Percentiles rank a stretch among this genome's conserved stretches.
phyloP scores from a whole-genome alignment of 2,329 filamentous ascomycete species.

The Tolypocladium nubicola region DNA sequence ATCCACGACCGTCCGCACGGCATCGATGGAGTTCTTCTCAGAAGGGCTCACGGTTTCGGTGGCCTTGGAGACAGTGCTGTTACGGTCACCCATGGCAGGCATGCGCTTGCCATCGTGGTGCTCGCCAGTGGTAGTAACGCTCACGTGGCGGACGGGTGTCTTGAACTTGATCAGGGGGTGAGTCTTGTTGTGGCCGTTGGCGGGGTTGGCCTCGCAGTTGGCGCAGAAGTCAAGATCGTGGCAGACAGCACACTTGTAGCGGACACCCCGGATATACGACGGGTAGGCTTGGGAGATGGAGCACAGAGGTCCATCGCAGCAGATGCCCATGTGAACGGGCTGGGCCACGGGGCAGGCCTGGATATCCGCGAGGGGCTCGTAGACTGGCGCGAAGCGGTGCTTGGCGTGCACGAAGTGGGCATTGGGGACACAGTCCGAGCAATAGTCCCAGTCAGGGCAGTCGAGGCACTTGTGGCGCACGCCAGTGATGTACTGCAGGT shows the following conservation, averaged over 20 bases:
- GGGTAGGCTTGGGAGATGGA: constrained; percentile 38
- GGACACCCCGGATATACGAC: constrained; percentile 73
- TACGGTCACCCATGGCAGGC: constrained; percentile 60
- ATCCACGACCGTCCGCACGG: constrained; percentile 63
- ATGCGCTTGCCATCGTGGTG: constrained; percentile 55
- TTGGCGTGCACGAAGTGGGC: constrained; percentile 62
- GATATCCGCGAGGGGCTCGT: constrained; percentile 48
- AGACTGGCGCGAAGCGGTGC: constrained; percentile 85
- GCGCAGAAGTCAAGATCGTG: constrained; percentile 92
- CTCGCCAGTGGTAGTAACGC: constrained; percentile 75
- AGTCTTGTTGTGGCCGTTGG: constrained; percentile 83
- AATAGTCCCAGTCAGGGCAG: constrained; percentile 98
- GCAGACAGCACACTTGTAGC: constrained; percentile 97
- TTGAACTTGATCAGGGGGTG: constrained; percentile 97
- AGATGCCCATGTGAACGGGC: constrained; percentile 69
- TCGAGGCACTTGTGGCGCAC: constrained; percentile 93
- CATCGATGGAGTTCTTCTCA: constrained; percentile 35
- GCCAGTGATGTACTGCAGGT: constrained; percentile 57
- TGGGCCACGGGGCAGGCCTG: constrained; percentile 9
- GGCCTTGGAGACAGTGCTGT: constrained; percentile 32
- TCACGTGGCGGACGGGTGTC: constrained; percentile 80
- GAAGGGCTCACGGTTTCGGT: constrained; percentile 31
- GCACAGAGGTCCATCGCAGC: constrained; percentile 91
- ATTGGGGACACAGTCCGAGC: constrained; percentile 60
- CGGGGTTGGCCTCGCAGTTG: constrained; percentile 80